These are phyloP conservation scores for Dictyostelium capitatum DNA, from an alignment of 78 protist species.

Conservation along the genomic window DNA sequence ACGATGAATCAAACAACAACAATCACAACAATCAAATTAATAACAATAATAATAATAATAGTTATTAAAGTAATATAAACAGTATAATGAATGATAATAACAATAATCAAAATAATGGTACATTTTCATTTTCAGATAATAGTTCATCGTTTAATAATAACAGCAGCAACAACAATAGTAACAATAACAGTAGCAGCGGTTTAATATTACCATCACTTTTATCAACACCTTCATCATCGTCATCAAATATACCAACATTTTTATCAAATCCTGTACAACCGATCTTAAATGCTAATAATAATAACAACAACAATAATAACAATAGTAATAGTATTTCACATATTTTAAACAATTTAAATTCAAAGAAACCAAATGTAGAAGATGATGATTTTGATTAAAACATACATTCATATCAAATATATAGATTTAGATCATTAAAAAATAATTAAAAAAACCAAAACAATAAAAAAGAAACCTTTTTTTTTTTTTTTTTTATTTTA, in stretches of 20 bases:
- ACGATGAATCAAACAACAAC: background rate
- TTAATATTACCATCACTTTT: background rate
- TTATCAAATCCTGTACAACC: background rate
- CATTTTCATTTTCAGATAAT: constrained; percentile 1
- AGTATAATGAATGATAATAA: constrained; percentile 1
- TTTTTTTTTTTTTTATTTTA: background rate
- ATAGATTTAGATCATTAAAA: background rate
- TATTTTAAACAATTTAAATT: constrained; percentile 9
- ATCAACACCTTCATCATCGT: constrained; percentile 4
- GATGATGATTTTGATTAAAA: constrained; percentile 35
- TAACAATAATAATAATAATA: background rate
- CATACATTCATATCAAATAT: background rate
- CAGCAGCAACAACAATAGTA: background rate
- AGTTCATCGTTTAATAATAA: background rate
- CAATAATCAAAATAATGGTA: background rate
- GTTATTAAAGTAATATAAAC: background rate
- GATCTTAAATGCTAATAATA: background rate
- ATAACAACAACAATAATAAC: background rate
- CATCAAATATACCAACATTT: background rate
- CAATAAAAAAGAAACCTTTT: background rate
- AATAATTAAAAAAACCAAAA: background rate
- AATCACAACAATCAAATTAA: background rate
- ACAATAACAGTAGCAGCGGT: background rate
- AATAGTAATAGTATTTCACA: constrained; percentile 20
- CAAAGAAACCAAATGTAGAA: background rate